Percentiles rank a stretch among this genome's conserved stretches.
Conservation (phyloP, 495 filamentous ascomycete genomes). For the Xylaria sp. region DNA sequence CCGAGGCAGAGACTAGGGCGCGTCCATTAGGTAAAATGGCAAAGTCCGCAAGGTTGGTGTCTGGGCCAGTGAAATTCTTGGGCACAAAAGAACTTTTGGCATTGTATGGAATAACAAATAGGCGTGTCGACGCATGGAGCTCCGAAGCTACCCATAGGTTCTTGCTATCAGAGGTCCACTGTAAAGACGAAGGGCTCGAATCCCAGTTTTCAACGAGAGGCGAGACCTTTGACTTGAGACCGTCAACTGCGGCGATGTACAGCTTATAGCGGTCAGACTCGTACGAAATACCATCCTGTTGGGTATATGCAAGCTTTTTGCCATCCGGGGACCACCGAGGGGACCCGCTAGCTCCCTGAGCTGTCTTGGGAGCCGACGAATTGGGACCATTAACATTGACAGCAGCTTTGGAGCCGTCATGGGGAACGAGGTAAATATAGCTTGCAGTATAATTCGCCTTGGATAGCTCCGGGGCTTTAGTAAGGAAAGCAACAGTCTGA, state of each 20-base stretch:
- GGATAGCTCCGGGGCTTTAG: constrained; percentile 72
- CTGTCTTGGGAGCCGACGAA: constrained; percentile 3
- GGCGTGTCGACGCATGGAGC: constrained; percentile 63
- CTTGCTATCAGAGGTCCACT: constrained; percentile 61
- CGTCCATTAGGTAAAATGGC: constrained; percentile 54
- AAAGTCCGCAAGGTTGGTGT: constrained; percentile 62
- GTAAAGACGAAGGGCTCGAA: constrained; percentile 61
- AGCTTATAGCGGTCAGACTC: constrained; percentile 52
- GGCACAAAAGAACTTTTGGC: constrained; percentile 48
- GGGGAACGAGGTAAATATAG: constrained; percentile 64
- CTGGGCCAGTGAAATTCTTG: constrained; percentile 58
- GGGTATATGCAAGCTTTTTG: constrained; percentile 68
- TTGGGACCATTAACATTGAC: constrained; percentile 39
- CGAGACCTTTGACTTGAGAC: constrained; percentile 54
- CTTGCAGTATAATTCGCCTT: constrained; percentile 73
- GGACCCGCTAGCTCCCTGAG: constrained; percentile 67
- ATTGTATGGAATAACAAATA: constrained; percentile 62
- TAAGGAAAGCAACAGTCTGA: constrained; percentile 66
- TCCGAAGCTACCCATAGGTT: constrained; percentile 63
- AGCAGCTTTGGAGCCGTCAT: constrained; percentile 58
- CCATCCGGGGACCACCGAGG: constrained; percentile 73
- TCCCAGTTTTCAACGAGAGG: constrained; percentile 58
- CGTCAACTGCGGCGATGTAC: constrained; percentile 39
- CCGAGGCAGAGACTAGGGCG: constrained; percentile 20
- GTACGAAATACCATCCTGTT: constrained; percentile 71